A percentile compares a stretch with the other conserved stretches of the same genome.
These are phyloP conservation scores for Fusarium verticillioides DNA, from an alignment of 2,329 filamentous ascomycete species.

Conservation along the genomic window DNA sequence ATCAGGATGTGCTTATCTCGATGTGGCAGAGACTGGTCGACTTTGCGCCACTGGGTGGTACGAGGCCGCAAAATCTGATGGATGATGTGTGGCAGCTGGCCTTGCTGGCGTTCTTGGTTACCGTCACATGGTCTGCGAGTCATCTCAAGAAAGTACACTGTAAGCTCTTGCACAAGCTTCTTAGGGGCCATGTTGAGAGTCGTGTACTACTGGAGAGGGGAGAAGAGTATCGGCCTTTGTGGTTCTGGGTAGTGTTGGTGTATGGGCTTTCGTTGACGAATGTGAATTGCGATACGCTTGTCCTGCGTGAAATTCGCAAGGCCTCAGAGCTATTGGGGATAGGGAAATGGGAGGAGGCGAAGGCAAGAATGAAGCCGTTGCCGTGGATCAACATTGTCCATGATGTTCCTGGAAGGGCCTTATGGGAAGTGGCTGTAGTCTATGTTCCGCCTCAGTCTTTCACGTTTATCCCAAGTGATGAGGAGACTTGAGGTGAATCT, in stretches of 20 bases:
- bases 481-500: background rate
- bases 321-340: conserved; percentile 1
- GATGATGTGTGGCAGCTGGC: conserved; percentile 29
- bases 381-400: conserved; percentile 34
- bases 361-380: background rate
- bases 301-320: background rate
- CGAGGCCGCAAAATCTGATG: conserved; percentile 12
- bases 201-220: background rate
- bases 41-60: conserved; percentile 13
- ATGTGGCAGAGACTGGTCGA: conserved; percentile 25
- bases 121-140: conserved; percentile 14
- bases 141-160: conserved; percentile 8
- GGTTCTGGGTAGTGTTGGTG: conserved; percentile 32
- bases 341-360: conserved; percentile 16
- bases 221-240: conserved; percentile 10
- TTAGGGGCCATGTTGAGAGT: background rate
- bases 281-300: background rate
- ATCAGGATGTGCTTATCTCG: conserved; percentile 30
- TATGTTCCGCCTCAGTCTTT: no score
- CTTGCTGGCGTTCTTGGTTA: conserved; percentile 19
- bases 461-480: background rate
- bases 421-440: conserved; percentile 13
- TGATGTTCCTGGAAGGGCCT: conserved; percentile 5
- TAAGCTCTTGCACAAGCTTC: conserved; percentile 7
- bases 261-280: conserved; percentile 11